Base-by-base conservation (phyloP, 139 green algal species). In the Picochlorum sp. region DNA sequence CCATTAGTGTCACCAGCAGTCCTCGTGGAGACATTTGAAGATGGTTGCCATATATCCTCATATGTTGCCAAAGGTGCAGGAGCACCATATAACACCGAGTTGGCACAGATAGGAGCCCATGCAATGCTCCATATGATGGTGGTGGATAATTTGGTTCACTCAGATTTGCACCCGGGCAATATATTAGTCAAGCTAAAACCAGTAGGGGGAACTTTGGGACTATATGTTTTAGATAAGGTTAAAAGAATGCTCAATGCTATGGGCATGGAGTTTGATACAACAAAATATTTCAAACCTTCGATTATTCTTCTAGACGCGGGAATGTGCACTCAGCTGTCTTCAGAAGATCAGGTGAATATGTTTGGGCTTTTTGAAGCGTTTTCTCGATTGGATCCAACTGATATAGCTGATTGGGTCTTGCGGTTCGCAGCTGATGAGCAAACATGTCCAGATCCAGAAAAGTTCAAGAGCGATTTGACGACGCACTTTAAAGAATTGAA, bases 121-220 rank as follows among this genome's bases (percentile, higher is more conserved):
- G 81, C 74, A 33, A 96, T 95, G 79, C 72, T 97, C 37, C 76
- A 96, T 70, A 95, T 95, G 85, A 82, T 95, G 77, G 64, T 95
- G 31, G 63, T 93, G n/a, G 85, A 97, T 81, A 97, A 97, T 79
- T 83, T 96, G 31, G 84, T 99, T 14, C 93, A 99, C 70, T 84
- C 84, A 1, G 93, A 98, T 66, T 69, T 98, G 25, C 58, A 65
- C 28, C 59, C 79, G 0, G 82, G 87, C 45, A 95, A 95, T 74
- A 95, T 95, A 60, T 69, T 95, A 20, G 87, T 94, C 22, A 68
- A 71, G 2, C 68, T 89, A 43, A 73, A 83, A 18, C 59, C 76
- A 1, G 68, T 76, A 2, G 61, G 45, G 14, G 59, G 67, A 18
- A 7, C 7, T 10, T 26, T 29, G 35, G 45, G 50, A 45, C 36